Conservation (phyloP, 805 yeast species). For the Yarrowia sp. region DNA sequence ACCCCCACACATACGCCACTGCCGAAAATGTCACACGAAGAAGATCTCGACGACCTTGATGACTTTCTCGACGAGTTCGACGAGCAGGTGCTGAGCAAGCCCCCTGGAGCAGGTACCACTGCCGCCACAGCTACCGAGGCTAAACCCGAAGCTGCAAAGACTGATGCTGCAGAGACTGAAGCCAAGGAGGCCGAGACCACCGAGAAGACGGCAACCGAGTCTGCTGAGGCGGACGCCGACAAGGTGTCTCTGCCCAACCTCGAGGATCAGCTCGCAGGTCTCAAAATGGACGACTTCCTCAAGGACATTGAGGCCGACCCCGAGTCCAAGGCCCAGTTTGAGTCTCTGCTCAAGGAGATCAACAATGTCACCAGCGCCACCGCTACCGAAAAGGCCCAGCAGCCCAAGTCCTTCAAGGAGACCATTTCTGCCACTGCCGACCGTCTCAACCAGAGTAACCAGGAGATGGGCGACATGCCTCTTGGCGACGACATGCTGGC, state of each 20-base stretch:
- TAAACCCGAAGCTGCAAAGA: constrained; percentile 9
- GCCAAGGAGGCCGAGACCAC: neutral
- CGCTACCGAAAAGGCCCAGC: constrained; percentile 9
- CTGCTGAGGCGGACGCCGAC: constrained; percentile 23
- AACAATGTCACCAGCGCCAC: constrained; percentile 17
- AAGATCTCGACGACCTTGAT: constrained; percentile 37
- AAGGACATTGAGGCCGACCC: constrained; percentile 53
- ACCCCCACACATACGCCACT: neutral
- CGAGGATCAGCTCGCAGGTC: constrained; percentile 42
- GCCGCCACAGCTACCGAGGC: neutral
- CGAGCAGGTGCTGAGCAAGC: constrained; percentile 61
- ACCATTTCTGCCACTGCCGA: constrained; percentile 79
- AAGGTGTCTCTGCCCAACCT: constrained; percentile 38
- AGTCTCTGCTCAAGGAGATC: constrained; percentile 40
- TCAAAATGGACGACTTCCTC: constrained; percentile 46
- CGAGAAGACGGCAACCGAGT: constrained; percentile 11
- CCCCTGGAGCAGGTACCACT: constrained; percentile 47
- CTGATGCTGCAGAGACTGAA: constrained; percentile 24
- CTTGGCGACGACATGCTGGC: constrained; percentile 52
- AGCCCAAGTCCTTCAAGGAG: constrained; percentile 50
- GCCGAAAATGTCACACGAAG: constrained; percentile 29
- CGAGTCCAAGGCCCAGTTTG: constrained; percentile 51
- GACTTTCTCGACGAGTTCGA: constrained; percentile 80
- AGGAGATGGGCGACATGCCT: constrained; percentile 46
- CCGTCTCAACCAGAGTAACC: constrained; percentile 74